Percentiles rank a stretch among this genome's conserved stretches.
Evolutionary conservation across 768 basidiomycete species (phyloP).

Genomic region (Boletus subparvulus): DNA sequence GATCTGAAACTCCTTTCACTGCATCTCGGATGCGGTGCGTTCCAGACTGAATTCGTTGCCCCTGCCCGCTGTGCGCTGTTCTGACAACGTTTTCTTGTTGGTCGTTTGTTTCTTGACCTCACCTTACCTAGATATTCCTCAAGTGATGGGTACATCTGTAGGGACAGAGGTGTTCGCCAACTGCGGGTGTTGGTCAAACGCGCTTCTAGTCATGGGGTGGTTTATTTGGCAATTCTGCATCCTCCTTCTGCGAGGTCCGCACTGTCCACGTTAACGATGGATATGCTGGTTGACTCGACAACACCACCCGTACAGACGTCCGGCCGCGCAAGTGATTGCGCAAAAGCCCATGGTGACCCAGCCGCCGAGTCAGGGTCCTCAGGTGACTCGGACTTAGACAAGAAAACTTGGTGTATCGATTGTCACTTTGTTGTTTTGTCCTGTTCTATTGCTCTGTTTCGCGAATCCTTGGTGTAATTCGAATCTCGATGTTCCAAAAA

Average conservation of each 20-base stretch:
- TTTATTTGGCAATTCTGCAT: slow-evolving; percentile 54
- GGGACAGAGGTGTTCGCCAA: slow-evolving; percentile 69
- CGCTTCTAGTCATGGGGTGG: slow-evolving; percentile 57
- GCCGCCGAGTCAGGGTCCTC: neutral
- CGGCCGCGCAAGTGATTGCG: neutral
- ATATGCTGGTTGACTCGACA: slow-evolving; percentile 41
- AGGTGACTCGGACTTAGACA: neutral
- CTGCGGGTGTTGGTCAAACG: slow-evolving; percentile 64
- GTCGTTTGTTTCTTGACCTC: neutral
- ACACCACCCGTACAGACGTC: neutral
- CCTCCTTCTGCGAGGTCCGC: slow-evolving; percentile 65
- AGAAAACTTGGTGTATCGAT: neutral
- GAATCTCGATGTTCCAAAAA: too few relatives aligned
- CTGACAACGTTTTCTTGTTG: neutral
- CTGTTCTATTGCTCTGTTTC: too few relatives aligned
- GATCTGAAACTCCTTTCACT: slow-evolving; percentile 1
- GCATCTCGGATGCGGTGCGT: slow-evolving; percentile 45
- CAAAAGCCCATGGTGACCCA: neutral
- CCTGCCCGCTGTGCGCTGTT: slow-evolving; percentile 53
- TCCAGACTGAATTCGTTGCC: slow-evolving; percentile 72
- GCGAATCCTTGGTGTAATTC: too few relatives aligned
- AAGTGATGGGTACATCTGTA: slow-evolving; percentile 75
- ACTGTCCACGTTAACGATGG: slow-evolving; percentile 44
- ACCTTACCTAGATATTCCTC: slow-evolving; percentile 48
- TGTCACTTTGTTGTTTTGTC: too few relatives aligned